Conservation (phyloP, 179 eudicot species). For the Spinacia oleracea region DNA sequence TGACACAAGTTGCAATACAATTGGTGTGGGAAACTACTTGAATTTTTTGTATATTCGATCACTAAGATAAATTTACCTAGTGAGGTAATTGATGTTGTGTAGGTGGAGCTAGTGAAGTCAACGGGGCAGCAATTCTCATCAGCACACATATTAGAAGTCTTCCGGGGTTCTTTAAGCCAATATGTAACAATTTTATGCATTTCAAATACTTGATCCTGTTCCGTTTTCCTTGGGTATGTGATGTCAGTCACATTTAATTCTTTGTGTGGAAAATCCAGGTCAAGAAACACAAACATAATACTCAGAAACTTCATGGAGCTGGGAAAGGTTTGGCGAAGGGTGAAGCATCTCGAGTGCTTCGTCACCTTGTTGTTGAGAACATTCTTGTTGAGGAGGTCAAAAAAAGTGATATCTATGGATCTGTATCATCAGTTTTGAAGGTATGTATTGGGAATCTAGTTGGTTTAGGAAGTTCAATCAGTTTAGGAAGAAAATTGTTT, state of each 20-base stretch:
- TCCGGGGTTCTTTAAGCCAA: slow-evolving; percentile 88
- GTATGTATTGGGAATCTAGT: no score
- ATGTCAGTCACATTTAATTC: slow-evolving; percentile 14
- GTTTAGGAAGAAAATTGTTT: no score
- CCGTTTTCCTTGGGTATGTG: not conserved
- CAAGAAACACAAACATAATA: slow-evolving; percentile 75
- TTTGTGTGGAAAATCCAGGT: slow-evolving; percentile 48
- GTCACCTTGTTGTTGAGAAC: slow-evolving; percentile 85
- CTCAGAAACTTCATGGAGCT: slow-evolving; percentile 79
- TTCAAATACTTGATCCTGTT: not conserved
- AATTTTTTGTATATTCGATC: slow-evolving; percentile 11
- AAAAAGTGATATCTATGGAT: slow-evolving; percentile 91
- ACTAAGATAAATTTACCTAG: slow-evolving; percentile 1
- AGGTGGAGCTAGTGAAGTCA: slow-evolving; percentile 89
- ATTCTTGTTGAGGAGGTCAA: slow-evolving; percentile 84
- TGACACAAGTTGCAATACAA: slow-evolving; percentile 79
- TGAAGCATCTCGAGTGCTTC: slow-evolving; percentile 90
- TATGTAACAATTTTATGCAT: slow-evolving; percentile 48
- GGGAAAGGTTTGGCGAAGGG: slow-evolving; percentile 89
- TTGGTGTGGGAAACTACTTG: slow-evolving; percentile 49
- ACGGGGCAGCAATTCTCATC: slow-evolving; percentile 73
- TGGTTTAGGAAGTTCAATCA: no score
- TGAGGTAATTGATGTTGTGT: slow-evolving; percentile 21
- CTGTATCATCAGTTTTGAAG: slow-evolving; percentile 81
- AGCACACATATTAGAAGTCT: slow-evolving; percentile 91